Conservation (phyloP, 148 eudicot genomes). For the Cornus controversa region DNA sequence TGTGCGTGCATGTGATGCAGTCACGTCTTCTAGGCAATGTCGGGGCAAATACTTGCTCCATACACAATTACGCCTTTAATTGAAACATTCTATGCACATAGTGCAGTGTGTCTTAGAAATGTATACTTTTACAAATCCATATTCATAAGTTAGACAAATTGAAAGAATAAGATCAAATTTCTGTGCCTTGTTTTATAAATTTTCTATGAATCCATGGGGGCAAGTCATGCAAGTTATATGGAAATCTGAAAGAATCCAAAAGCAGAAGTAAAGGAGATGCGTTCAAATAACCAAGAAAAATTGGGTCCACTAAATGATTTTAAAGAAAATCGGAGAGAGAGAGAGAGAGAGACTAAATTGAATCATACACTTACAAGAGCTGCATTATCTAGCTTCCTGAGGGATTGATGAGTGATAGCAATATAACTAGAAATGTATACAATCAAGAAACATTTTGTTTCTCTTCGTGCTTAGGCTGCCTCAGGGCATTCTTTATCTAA, state of each 20-base stretch:
- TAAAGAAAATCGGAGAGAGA: too few species aligned
- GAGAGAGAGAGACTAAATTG: too few species aligned
- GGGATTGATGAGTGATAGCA: too few species aligned
- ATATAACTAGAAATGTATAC: too few species aligned
- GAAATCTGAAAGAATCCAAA: background rate
- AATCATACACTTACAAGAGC: too few species aligned
- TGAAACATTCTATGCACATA: background rate
- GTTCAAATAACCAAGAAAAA: too few species aligned
- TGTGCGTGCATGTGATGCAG: background rate
- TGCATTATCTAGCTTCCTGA: too few species aligned
- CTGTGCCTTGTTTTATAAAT: background rate
- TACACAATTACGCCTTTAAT: background rate
- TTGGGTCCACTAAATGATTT: too few species aligned
- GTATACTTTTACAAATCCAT: background rate
- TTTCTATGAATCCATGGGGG: background rate
- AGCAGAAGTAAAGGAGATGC: too few species aligned
- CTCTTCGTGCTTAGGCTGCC: background rate
- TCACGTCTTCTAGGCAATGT: background rate
- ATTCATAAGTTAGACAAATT: background rate
- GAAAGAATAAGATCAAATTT: background rate
- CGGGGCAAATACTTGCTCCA: background rate
- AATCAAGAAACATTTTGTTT: background rate
- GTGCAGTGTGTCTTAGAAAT: background rate
- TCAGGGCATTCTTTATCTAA: background rate
- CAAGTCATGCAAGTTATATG: background rate